Conservation (phyloP, 805 yeast species). For the Ogataea kodamae region DNA sequence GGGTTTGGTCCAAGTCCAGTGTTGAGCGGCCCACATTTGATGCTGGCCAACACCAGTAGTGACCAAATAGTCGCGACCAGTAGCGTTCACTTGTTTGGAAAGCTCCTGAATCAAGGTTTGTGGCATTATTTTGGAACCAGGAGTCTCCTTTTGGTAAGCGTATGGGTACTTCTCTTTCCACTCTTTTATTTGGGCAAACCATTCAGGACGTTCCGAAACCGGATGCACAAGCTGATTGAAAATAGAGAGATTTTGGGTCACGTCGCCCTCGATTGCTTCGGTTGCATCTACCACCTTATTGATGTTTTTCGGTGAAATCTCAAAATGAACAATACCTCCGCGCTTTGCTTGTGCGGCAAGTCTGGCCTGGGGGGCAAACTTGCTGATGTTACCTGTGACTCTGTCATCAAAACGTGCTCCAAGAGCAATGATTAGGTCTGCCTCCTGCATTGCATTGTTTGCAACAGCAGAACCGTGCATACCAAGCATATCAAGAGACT, state of each 20-base stretch:
- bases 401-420: slow-evolving; percentile 99
- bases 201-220: slow-evolving; percentile 67
- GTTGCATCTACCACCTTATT: slow-evolving; percentile 96
- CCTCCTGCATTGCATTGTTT: slow-evolving; percentile 87
- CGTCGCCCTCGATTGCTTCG: slow-evolving; percentile 96
- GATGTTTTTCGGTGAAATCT: slow-evolving; percentile 93
- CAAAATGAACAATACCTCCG: slow-evolving; percentile 97
- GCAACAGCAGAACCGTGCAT: slow-evolving; percentile 98
- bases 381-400: slow-evolving; percentile 81
- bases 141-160: slow-evolving; percentile 74
- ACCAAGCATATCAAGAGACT: slow-evolving; percentile 93
- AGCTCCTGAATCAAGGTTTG: slow-evolving; percentile 85
- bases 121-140: slow-evolving; percentile 80
- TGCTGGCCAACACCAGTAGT: slow-evolving; percentile 99
- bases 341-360: slow-evolving; percentile 81
- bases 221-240: slow-evolving; percentile 68
- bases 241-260: slow-evolving; percentile 66
- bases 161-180: slow-evolving; percentile 92
- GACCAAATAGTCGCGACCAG: slow-evolving; percentile 73
- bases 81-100: slow-evolving; percentile 61
- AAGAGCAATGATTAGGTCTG: slow-evolving; percentile 88
- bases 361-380: slow-evolving; percentile 92
- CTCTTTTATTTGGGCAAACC: slow-evolving; percentile 69
- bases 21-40: slow-evolving; percentile 99
- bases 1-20: slow-evolving; percentile 90